Evolutionary conservation across 495 filamentous ascomycete genomes (phyloP).

Genomic region (Jackrogersella minutella): DNA sequence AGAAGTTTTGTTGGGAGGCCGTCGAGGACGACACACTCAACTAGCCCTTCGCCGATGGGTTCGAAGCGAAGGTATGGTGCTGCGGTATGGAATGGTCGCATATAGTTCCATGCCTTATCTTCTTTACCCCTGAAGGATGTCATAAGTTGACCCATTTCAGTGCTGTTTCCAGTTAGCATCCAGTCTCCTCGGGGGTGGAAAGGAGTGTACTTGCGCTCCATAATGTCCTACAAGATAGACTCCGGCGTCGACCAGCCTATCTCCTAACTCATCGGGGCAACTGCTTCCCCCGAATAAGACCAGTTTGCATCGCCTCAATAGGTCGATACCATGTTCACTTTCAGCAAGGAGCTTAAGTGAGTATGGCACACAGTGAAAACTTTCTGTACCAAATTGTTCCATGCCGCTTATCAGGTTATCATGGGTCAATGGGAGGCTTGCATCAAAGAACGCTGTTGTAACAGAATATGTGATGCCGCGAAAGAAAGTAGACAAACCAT

Average conservation of each 20-base stretch:
- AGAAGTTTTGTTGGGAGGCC: conserved; percentile 60
- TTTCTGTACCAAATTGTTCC: conserved; percentile 49
- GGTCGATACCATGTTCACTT: conserved; percentile 49
- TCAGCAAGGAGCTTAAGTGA: conserved; percentile 58
- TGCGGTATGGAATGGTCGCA: conserved; percentile 42
- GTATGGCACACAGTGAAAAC: conserved; percentile 59
- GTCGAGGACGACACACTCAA: conserved; percentile 58
- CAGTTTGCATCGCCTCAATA: conserved; percentile 50
- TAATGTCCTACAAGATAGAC: conserved; percentile 64
- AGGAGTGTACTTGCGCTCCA: conserved; percentile 33
- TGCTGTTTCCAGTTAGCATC: conserved; percentile 40
- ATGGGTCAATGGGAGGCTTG: conserved; percentile 53
- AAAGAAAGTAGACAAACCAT: conserved; percentile 60
- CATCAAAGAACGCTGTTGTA: conserved; percentile 55
- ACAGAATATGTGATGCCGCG: conserved; percentile 49
- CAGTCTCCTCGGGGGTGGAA: neutral
- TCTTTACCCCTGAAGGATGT: conserved; percentile 56
- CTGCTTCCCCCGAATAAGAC: conserved; percentile 59
- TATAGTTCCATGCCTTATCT: conserved; percentile 56
- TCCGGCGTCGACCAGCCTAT: conserved; percentile 60
- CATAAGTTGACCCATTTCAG: conserved; percentile 67
- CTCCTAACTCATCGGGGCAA: conserved; percentile 60
- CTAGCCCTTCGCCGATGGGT: conserved; percentile 32
- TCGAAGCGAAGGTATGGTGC: conserved; percentile 43
- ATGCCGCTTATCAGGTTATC: conserved; percentile 52